Conservation (phyloP, 805 yeast genomes). For the Deakozyma indianensis region DNA sequence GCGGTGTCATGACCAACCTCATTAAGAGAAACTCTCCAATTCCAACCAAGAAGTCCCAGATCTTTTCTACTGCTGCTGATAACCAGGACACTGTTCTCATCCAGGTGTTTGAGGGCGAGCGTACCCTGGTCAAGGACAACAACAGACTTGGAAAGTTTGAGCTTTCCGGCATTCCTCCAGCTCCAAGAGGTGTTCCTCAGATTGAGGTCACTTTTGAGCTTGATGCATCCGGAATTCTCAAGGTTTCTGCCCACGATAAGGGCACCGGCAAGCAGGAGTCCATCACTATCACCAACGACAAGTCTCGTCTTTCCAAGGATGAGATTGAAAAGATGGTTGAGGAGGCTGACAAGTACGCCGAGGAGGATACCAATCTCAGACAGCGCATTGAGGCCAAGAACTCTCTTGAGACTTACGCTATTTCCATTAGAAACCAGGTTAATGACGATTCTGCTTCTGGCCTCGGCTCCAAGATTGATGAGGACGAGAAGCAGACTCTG, state of each 20-base stretch:
- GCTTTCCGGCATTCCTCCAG: slow-evolving; percentile 76
- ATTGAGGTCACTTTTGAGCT: slow-evolving; percentile 80
- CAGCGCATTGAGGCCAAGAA: slow-evolving; percentile 81
- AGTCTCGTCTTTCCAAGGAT: slow-evolving; percentile 86
- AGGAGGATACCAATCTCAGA: slow-evolving; percentile 75
- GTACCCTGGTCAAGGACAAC: slow-evolving; percentile 88
- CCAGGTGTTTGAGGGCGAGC: slow-evolving; percentile 93
- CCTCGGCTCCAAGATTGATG: slow-evolving; percentile 67
- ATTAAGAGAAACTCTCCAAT: slow-evolving; percentile 91
- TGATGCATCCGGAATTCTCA: slow-evolving; percentile 78
- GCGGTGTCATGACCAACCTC: slow-evolving; percentile 94
- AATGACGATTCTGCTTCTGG: slow-evolving; percentile 34
- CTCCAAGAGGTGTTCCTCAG: slow-evolving; percentile 87
- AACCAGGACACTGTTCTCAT: slow-evolving; percentile 92
- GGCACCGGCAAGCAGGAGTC: slow-evolving; percentile 89
- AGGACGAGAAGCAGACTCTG: slow-evolving; percentile 82
- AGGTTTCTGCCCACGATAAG: slow-evolving; percentile 79
- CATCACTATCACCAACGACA: slow-evolving; percentile 83
- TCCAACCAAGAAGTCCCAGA: slow-evolving; percentile 91
- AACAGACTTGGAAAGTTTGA: slow-evolving; percentile 79
- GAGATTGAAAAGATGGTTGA: slow-evolving; percentile 96
- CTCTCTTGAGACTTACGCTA: slow-evolving; percentile 77
- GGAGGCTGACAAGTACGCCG: slow-evolving; percentile 91
- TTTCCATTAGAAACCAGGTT: slow-evolving; percentile 61
- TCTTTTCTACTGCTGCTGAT: slow-evolving; percentile 90